A percentile compares a stretch with the other conserved stretches of the same genome.
Evolutionary conservation across 352 stramenopile genomes (phyloP).

Genomic region (Globisporangium paroecandrum): DNA sequence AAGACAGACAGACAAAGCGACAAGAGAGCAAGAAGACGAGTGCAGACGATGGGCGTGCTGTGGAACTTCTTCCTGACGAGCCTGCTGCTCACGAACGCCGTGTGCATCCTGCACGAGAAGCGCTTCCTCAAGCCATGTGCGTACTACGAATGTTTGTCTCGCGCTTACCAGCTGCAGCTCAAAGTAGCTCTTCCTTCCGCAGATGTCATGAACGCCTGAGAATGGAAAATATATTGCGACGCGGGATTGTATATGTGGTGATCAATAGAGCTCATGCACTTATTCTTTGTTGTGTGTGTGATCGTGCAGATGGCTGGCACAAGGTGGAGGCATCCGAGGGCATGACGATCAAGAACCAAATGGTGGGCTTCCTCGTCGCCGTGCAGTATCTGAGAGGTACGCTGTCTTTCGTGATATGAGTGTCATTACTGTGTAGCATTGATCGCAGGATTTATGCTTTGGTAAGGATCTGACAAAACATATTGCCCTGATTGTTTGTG

Average conservation of each 20-base stretch:
- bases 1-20: background rate
- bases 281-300: background rate
- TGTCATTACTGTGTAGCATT: too few species aligned
- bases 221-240: background rate
- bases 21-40: background rate
- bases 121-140: slow-evolving; percentile 81
- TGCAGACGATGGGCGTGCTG: slow-evolving; percentile 66
- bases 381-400: slow-evolving; percentile 84
- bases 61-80: slow-evolving; percentile 89
- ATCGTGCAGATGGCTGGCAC: slow-evolving; percentile 73
- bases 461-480: too few species aligned
- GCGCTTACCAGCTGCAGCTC: background rate
- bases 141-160: slow-evolving; percentile 10
- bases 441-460: too few species aligned
- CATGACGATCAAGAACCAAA: slow-evolving; percentile 86
- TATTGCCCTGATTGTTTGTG: slow-evolving; percentile 6
- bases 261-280: background rate
- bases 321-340: slow-evolving; percentile 75
- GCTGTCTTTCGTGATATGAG: slow-evolving; percentile 5
- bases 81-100: slow-evolving; percentile 79
- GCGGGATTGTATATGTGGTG: background rate
- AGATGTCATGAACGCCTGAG: background rate
- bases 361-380: slow-evolving; percentile 79
- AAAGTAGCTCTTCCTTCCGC: background rate
- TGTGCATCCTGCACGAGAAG: slow-evolving; percentile 88